Percentiles rank a stretch among this genome's conserved stretches.
Conservation (phyloP, 768 basidiomycete genomes). For the Mycena latifolia region DNA sequence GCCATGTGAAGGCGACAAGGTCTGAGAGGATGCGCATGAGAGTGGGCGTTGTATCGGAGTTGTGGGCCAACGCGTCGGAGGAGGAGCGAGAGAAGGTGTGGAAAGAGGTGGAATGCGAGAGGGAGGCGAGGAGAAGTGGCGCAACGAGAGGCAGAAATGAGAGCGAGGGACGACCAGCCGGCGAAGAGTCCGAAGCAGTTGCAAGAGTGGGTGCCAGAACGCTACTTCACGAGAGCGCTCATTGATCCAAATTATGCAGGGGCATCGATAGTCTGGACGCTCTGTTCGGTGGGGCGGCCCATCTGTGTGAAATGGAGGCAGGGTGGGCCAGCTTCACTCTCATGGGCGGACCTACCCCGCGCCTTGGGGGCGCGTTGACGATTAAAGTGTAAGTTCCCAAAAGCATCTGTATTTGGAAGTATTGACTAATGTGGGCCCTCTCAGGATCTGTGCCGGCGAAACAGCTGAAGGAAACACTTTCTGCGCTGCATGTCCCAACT, state of each 20-base stretch:
- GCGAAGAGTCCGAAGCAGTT: too few species aligned
- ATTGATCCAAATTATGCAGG: too few species aligned
- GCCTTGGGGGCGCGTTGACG: background rate
- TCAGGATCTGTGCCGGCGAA: too few species aligned
- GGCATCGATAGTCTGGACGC: background rate
- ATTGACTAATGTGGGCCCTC: too few species aligned
- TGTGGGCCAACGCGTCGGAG: background rate
- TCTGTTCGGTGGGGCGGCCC: background rate
- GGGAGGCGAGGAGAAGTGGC: background rate
- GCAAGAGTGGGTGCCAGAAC: too few species aligned
- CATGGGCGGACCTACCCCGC: background rate
- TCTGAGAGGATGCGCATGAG: background rate
- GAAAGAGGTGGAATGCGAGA: background rate
- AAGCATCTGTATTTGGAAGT: background rate
- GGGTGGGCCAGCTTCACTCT: background rate
- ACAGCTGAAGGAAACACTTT: too few species aligned
- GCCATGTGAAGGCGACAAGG: background rate
- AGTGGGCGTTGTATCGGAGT: background rate
- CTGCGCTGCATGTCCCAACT: too few species aligned
- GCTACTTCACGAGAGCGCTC: too few species aligned
- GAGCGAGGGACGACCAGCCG: too few species aligned
- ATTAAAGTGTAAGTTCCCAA: background rate
- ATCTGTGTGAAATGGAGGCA: background rate
- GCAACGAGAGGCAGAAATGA: background rate
- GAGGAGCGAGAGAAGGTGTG: background rate